Evolutionary conservation across 129 eudicot genomes (phyloP), one percentile per base, ranked within the genome.

Genomic region (Flaveria bidentis): DNA sequence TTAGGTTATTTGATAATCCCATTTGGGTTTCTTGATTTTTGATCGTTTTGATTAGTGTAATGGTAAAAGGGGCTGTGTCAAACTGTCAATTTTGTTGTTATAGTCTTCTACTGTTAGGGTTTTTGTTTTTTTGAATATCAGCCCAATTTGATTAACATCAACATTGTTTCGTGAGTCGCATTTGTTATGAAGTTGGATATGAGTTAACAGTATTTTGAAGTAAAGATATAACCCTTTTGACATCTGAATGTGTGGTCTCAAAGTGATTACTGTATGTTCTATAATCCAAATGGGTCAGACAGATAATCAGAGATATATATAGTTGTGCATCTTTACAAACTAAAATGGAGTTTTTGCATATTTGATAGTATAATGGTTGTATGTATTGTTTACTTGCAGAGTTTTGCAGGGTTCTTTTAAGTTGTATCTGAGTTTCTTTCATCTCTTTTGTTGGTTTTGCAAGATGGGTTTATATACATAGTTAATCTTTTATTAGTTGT

Each of bases 11-110:
- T 36, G 41, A 36, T 36, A 4, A 36, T 36, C 41, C 44, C 62
- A 9, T 45, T 60, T 47, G 46, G 81, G 81, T 68, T 77, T 77
- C 67, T 56, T 77, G 60, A 53, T 41, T 51, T 53, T 55, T 11
- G 1, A 65, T 46, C 14, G 72, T 49, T 62, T 62, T 16, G 50
- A 6, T 30, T 50, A 4, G 69, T 72, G 11, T 76, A 41, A 72
- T 62, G 56, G 26, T 30, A 51, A 80, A 79, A 52, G 78, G 66
- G 62, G 6, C 25, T 64, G 69, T 52, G 41, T 80, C 65, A 15
- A 17, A 20, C 22, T 20, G 22, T 20, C 22, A 20, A 9, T 62
- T 6, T 33, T 36, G 57, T 64, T 78, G 18, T 13, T 69, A 58
- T 22, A 45, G 69, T 44, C 36, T 44, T 77, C 16, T 33, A 1